phyloP scores from a whole-genome alignment of 345 rosid species.

The Dipteronia sinensis region DNA sequence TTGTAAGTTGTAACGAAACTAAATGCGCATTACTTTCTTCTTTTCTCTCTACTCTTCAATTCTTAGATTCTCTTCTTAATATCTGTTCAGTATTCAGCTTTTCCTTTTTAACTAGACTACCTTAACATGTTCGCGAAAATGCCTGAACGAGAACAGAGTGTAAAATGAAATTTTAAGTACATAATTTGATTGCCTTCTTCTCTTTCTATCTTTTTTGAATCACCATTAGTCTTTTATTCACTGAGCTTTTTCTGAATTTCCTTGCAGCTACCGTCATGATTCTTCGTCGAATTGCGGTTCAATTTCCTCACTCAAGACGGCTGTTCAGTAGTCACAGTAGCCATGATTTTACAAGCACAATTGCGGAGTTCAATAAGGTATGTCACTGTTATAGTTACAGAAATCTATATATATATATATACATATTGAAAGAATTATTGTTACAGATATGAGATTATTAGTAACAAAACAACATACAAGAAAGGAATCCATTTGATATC shows the following conservation, averaged over 20 bases:
- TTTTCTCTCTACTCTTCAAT: not conserved
- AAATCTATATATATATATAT: too few relatives aligned
- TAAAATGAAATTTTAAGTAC: not conserved
- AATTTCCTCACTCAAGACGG: slow-evolving; percentile 37
- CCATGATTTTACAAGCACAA: slow-evolving; percentile 30
- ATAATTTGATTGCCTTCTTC: not conserved
- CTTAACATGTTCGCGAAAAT: slow-evolving; percentile 28
- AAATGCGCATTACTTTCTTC: not conserved
- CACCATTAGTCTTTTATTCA: not conserved
- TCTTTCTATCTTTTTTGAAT: not conserved
- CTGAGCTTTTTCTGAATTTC: not conserved
- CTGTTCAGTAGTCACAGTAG: slow-evolving; percentile 33
- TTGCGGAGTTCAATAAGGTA: slow-evolving; percentile 63
- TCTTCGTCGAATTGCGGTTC: slow-evolving; percentile 43
- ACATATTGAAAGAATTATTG: not conserved
- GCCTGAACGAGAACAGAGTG: slow-evolving; percentile 18
- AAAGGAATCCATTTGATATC: not conserved
- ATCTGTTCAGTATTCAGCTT: too few relatives aligned
- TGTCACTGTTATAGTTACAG: not conserved
- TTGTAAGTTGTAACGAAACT: not conserved
- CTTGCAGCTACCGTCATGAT: slow-evolving; percentile 33
- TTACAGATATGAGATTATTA: not conserved
- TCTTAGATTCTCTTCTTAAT: not conserved
- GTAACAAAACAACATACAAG: not conserved
- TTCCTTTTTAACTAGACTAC: not conserved